phyloP scores from a whole-genome alignment of 441 rosid species.

The Erodium trifolium region DNA sequence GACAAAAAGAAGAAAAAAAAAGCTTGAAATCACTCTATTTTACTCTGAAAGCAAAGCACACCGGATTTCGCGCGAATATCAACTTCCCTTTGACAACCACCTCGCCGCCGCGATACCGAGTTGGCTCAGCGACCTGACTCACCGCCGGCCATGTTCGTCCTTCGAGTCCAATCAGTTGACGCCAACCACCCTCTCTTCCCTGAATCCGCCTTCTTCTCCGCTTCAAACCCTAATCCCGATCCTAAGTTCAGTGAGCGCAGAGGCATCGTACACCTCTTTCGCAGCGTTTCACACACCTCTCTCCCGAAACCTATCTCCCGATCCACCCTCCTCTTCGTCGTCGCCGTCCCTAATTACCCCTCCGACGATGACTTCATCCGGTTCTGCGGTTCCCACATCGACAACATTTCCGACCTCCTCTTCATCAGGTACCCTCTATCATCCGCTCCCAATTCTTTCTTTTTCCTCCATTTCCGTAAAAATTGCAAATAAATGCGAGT shows the following conservation, averaged over 20 bases:
- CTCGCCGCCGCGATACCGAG: neutral
- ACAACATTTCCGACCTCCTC: constrained; percentile 41
- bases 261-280: constrained; percentile 67
- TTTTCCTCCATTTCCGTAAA: neutral
- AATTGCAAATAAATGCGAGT: neutral
- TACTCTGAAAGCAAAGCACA: neutral
- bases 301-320: constrained; percentile 58
- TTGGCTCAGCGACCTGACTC: constrained; percentile 4
- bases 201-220: constrained; percentile 42
- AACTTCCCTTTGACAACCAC: neutral
- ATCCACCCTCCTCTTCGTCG: constrained; percentile 66
- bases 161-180: constrained; percentile 85
- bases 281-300: constrained; percentile 48
- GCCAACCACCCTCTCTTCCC: constrained; percentile 37
- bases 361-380: constrained; percentile 65
- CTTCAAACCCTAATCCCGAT: constrained; percentile 18
- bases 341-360: constrained; percentile 82
- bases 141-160: constrained; percentile 44
- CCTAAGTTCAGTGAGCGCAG: constrained; percentile 53
- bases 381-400: constrained; percentile 45
- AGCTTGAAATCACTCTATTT: too few relatives aligned
- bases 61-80: constrained; percentile 9
- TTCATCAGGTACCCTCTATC: constrained; percentile 45
- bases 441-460: neutral
- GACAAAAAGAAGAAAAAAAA: too few relatives aligned